Conservation (phyloP, 768 basidiomycete species). For the Boletus sp. region DNA sequence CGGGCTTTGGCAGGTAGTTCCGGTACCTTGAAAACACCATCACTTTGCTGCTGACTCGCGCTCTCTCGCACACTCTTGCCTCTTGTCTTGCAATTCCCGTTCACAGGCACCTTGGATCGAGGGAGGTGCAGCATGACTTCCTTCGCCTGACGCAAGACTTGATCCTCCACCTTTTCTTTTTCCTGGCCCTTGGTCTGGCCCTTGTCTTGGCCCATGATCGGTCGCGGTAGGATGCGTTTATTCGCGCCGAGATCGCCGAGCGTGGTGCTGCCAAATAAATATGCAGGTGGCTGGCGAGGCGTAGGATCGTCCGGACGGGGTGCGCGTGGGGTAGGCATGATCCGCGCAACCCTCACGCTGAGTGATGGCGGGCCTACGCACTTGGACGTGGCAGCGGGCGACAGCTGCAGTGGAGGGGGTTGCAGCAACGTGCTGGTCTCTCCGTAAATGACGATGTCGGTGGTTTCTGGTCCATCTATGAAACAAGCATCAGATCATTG, state of each 20-base stretch:
- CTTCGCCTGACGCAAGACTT: slow-evolving; percentile 32
- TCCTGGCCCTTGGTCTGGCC: slow-evolving; percentile 15
- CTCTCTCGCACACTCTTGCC: neutral
- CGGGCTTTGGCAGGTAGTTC: slow-evolving; percentile 37
- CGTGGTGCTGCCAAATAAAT: slow-evolving; percentile 17
- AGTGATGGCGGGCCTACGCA: slow-evolving; percentile 27
- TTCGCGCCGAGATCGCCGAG: slow-evolving; percentile 19
- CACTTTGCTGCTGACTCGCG: neutral
- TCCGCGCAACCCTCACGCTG: slow-evolving; percentile 53
- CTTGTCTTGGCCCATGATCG: neutral
- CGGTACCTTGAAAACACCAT: slow-evolving; percentile 46
- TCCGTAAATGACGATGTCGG: slow-evolving; percentile 59
- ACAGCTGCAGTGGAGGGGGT: slow-evolving; percentile 8
- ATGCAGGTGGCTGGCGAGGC: slow-evolving; percentile 61
- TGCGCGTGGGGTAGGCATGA: slow-evolving; percentile 42
- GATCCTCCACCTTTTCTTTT: slow-evolving; percentile 27
- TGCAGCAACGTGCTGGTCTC: slow-evolving; percentile 26
- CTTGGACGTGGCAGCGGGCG: slow-evolving; percentile 18
- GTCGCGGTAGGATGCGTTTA: slow-evolving; percentile 22
- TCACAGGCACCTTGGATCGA: slow-evolving; percentile 17
- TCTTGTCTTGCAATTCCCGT: slow-evolving; percentile 3
- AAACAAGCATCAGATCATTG: neutral
- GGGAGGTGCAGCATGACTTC: slow-evolving; percentile 41
- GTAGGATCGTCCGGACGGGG: slow-evolving; percentile 80
- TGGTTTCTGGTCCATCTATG: slow-evolving; percentile 67